Evolutionary conservation across 139 green algal species (phyloP).

Genomic region (Coelastrella sp.): DNA sequence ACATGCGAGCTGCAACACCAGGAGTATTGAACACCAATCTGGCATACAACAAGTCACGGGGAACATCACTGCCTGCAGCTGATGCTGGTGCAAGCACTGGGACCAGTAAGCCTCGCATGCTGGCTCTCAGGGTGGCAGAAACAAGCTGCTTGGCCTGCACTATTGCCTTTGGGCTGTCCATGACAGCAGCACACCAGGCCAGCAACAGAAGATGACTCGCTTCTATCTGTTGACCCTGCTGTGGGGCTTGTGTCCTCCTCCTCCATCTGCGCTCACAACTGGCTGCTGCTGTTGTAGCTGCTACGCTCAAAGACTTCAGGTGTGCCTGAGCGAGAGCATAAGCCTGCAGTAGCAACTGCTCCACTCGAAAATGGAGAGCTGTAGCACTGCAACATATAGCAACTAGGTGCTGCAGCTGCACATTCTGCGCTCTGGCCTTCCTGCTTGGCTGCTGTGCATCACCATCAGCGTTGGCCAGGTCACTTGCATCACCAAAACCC

Average conservation of each 20-base stretch:
- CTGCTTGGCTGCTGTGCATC: slow-evolving; percentile 1
- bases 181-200: slow-evolving; percentile 7
- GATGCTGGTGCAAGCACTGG: slow-evolving; percentile 1
- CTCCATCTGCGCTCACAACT: neutral
- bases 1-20: slow-evolving; percentile 16
- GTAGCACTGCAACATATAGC: neutral
- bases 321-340: neutral
- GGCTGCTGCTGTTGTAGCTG: neutral
- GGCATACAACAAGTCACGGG: neutral
- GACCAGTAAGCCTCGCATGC: too few relatives aligned
- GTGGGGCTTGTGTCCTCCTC: neutral
- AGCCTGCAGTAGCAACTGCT: neutral
- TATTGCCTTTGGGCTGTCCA: slow-evolving; percentile 6
- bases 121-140: too few relatives aligned
- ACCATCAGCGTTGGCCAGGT: neutral
- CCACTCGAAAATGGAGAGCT: slow-evolving; percentile 20
- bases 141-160: slow-evolving; percentile 33
- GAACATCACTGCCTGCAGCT: neutral
- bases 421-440: neutral
- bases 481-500: neutral
- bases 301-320: neutral
- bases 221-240: slow-evolving; percentile 1
- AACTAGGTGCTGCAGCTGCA: slow-evolving; percentile 6
- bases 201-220: neutral
- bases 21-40: neutral